Base-by-base conservation (phyloP, 352 stramenopile species). In the Phytophthora pinifolia region DNA sequence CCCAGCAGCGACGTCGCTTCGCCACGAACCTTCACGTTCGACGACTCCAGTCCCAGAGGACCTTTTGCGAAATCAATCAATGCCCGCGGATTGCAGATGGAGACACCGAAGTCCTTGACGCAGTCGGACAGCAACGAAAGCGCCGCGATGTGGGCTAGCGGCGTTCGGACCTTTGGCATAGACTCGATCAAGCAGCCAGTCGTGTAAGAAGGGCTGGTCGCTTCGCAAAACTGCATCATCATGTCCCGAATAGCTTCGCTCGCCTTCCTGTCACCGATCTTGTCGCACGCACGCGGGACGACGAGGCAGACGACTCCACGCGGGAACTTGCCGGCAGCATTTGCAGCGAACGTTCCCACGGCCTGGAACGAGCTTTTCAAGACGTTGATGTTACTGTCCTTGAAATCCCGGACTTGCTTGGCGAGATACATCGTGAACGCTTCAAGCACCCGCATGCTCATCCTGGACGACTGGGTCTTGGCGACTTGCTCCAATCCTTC, bases 321-420 rank as follows among this genome's bases (percentile, higher is more conserved):
- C 0, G 83, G 74, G 29, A 93, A 89, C 54, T 90, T 87, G 22
- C 68, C 69, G 1, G 72, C 55, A 32, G 66, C 67, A 29, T 66
- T 70, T 36, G 85, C 75, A 8, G 86, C 82, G 56, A 94, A 90
- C 5, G 66, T 83, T 9, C 74, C 83, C 4, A 96, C 66, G 1
- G 84, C 86, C 52, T 94, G 74, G 36, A 96, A 96, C 9, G 84
- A 74, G 51, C 84, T 90, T 45, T 88, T 90, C 12, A 96, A 50
- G 3, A 94, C 86, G 45, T 96, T 93, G 53, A 96, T 89, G 54
- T 96, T 96, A 62, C 79, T 93, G 54, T 96, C 86, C 48, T 90
- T 92, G 52, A 96, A 94, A 41, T 89, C 73, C 48, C 94, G 94
- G 9, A 91, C 79, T 65, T 91, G 73, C 31, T 83, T 86, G 17